Conservation (phyloP, 1,139 yeast genomes). For the Scheffersomyces illinoinensis region DNA sequence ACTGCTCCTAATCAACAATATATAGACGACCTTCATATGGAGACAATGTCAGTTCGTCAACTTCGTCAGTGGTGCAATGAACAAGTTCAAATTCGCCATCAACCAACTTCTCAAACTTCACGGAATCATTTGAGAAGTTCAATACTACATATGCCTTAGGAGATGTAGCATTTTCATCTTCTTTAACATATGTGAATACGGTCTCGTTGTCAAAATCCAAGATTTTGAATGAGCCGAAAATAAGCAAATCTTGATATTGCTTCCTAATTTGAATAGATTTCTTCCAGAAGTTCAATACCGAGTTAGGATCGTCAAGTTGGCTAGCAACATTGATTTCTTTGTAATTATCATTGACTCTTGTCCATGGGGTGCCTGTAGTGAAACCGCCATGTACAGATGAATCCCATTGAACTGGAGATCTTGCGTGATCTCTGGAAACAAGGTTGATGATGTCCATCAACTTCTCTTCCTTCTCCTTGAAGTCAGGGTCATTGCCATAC, state of each 20-base stretch:
- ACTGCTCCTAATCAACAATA: conserved; percentile 17
- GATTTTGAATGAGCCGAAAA: conserved; percentile 48
- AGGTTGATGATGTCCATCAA: conserved; percentile 36
- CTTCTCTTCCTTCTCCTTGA: conserved; percentile 24
- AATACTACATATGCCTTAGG: conserved; percentile 41
- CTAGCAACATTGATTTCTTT: conserved; percentile 48
- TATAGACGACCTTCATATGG: conserved; percentile 45
- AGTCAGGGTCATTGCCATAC: conserved; percentile 29
- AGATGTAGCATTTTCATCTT: conserved; percentile 6
- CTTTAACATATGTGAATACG: conserved; percentile 42
- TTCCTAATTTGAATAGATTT: conserved; percentile 46
- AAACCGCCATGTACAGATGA: conserved; percentile 47
- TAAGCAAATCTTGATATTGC: conserved; percentile 40
- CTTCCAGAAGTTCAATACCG: conserved; percentile 50
- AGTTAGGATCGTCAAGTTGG: conserved; percentile 47
- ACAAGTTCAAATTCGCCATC: conserved; percentile 33
- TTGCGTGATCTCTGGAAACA: conserved; percentile 54
- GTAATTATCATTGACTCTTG: conserved; percentile 52
- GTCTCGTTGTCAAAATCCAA: conserved; percentile 39
- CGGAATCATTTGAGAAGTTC: conserved; percentile 41
- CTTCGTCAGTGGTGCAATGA: conserved; percentile 26
- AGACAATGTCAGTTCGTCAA: conserved; percentile 23
- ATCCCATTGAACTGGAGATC: conserved; percentile 65
- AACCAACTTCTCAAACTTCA: conserved; percentile 28
- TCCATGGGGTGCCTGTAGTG: conserved; percentile 55